Evolutionary conservation across 352 stramenopile species (phyloP), one percentile per base, ranked within the genome.

Genomic region (Globisporangium paroecandrum): DNA sequence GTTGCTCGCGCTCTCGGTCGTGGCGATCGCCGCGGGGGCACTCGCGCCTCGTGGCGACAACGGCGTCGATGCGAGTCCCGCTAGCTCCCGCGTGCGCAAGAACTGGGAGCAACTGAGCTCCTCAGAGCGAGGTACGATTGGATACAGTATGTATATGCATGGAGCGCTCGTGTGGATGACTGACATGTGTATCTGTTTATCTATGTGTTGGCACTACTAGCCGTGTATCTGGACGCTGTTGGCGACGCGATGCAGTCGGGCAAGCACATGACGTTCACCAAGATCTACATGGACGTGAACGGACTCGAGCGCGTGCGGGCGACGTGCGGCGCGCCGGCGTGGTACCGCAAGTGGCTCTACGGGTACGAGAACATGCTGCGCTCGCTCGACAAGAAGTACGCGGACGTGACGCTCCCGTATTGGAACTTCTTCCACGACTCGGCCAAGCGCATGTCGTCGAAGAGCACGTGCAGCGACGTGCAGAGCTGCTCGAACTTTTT

Each of bases 351-450:
- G 66, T 91, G 77, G 46, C 62, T 91, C 43, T 68, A 87, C 25
- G 83, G 74, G 3, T 91, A 90, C 58, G 83, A 90, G 68, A 90
- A 75, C 70, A 91, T 91, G 83, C 69, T 91, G 51, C 81, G 79
- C 10, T 79, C 73, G 38, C 70, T 87, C 53, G 77, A 80, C 58
- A 12, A 65, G 3, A 67, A 64, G 6, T 91, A 77, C 56, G 73
- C 65, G 10, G 68, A 81, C 54, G 47, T 91, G 58, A 90, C 83
- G 20, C 65, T 91, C 41, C 82, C 83, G 15, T 91, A 87, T 60
- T 91, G 82, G 82, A 70, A 90, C 57, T 65, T 86, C 22, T 89
- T 89, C 46, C 76, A 86, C 46, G 80, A 89, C 57, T 70, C 78
- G 12, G 75, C 78, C 58, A 89, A 85, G 60, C 78, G 78, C 24